Conservation (phyloP, 2,329 filamentous ascomycete genomes). For the Botryosphaeria dothidea region DNA sequence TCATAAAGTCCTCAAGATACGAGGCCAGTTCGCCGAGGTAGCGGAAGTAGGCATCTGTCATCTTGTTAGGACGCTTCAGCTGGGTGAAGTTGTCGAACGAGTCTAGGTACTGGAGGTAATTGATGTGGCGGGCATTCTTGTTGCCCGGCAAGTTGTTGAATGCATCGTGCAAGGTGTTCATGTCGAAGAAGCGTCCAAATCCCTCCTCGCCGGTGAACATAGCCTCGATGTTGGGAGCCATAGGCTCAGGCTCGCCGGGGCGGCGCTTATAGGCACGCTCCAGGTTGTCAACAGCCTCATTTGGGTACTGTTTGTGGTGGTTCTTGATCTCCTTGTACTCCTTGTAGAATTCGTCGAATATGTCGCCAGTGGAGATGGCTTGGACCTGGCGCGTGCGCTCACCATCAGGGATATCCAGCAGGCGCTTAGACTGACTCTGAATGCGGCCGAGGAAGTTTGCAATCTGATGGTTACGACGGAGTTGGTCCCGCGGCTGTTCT, state of each 20-base stretch:
- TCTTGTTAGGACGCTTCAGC: slow-evolving; percentile 79
- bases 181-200: slow-evolving; percentile 88
- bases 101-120: slow-evolving; percentile 91
- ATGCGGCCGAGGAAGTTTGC: slow-evolving; percentile 84
- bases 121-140: slow-evolving; percentile 65
- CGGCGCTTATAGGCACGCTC: slow-evolving; percentile 85
- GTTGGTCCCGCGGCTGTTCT: slow-evolving; percentile 75
- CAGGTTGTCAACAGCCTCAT: slow-evolving; percentile 92
- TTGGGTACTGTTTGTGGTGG: slow-evolving; percentile 88
- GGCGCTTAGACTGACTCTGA: slow-evolving; percentile 77
- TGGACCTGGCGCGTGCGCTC: slow-evolving; percentile 77
- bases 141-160: slow-evolving; percentile 88
- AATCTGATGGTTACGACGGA: slow-evolving; percentile 91
- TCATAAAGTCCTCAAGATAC: slow-evolving; percentile 88
- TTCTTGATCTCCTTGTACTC: slow-evolving; percentile 79
- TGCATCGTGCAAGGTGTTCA: slow-evolving; percentile 79
- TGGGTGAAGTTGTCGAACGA: slow-evolving; percentile 83
- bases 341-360: slow-evolving; percentile 88
- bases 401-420: slow-evolving; percentile 76
- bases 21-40: slow-evolving; percentile 79
- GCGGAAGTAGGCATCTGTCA: slow-evolving; percentile 88
- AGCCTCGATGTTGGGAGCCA: slow-evolving; percentile 73
- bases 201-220: slow-evolving; percentile 97
- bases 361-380: slow-evolving; percentile 78
- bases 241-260: slow-evolving; percentile 60